Evolutionary conservation across 768 basidiomycete genomes (phyloP), one percentile per base, ranked within the genome.

Genomic region (Suillus subaureus): DNA sequence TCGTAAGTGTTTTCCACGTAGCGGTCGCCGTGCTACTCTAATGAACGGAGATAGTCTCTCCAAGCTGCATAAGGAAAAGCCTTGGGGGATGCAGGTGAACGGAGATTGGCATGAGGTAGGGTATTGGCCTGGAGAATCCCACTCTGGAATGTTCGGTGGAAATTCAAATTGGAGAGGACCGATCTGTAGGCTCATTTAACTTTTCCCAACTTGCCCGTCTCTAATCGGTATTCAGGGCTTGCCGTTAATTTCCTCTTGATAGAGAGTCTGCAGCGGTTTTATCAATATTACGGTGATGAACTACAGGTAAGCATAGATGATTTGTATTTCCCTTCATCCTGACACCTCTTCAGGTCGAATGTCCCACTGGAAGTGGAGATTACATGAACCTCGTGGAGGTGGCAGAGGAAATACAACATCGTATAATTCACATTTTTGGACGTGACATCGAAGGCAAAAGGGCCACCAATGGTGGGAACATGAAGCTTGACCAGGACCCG

Each of bases 401-500:
- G 23, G 95, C 97, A 6, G 97, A 98, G 72, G 97, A 99, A 77
- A 96, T 99, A 64, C 97, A 99, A 77, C 97, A 99, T 74, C 90
- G 97, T n/a, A 89, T 99, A 67, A 99, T 99, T 64, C 96, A 99
- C 77, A 95, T 99, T 71, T 99, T 99, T 72, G 90, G 93, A n/a
- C 88, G 96, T 33, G 97, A 99, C 74, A 77, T 86, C 67, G 85
- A 93, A 66, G 96, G 96, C 12, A 85, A 87, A 67, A 84, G 97
- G 47, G 96, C 97, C 0, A 92, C 91, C 21, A 99, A 99, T 73
- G 97, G 96, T 23, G 94, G 94, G 8, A 91, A 91, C 72, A 82
- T 86, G 42, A 92, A 89, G 75, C 79, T 99, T 69, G 93, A 99
- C 77, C 83, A 85, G 64, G 97, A 99, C 75, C 94, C 96, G 18